phyloP scores from a whole-genome alignment of 129 eudicot species.

The Heracleum sosnowskyi region DNA sequence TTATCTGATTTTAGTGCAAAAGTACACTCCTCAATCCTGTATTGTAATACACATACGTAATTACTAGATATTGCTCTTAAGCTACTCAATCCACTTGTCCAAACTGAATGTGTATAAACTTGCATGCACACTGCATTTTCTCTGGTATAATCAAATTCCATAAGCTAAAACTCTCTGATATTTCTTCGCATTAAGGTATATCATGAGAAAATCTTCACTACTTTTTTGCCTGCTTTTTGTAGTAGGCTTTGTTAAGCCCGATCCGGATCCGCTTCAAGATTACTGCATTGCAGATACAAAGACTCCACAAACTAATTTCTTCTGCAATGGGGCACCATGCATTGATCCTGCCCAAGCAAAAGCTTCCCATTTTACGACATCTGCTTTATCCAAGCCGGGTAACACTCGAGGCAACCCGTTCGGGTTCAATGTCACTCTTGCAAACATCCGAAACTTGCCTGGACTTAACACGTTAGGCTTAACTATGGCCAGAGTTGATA shows the following conservation, averaged over 20 bases:
- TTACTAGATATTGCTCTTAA: slow-evolving; percentile 31
- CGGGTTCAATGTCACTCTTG: slow-evolving; percentile 61
- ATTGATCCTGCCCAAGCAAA: slow-evolving; percentile 43
- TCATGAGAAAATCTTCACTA: slow-evolving; percentile 1
- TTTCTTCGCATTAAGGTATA: background rate
- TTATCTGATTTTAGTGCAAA: background rate
- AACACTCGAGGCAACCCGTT: slow-evolving; percentile 45
- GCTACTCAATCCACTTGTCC: slow-evolving; percentile 29
- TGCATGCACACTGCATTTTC: background rate
- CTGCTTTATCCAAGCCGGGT: slow-evolving; percentile 57
- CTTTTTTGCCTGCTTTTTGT: slow-evolving; percentile 11
- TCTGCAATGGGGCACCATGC: slow-evolving; percentile 63
- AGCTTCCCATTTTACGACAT: slow-evolving; percentile 59
- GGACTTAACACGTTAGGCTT: slow-evolving; percentile 73
- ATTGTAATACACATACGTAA: too few relatives aligned
- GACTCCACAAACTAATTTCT: slow-evolving; percentile 26
- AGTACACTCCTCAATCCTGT: slow-evolving; percentile 6
- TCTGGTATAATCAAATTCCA: background rate
- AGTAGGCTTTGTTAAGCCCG: slow-evolving; percentile 23
- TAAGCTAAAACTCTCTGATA: background rate
- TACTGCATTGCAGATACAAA: slow-evolving; percentile 60
- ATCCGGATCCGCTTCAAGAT: slow-evolving; percentile 86
- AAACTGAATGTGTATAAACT: slow-evolving; percentile 4
- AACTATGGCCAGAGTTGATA: slow-evolving; percentile 69
- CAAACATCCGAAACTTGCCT: slow-evolving; percentile 49